These are phyloP conservation scores for Eimeria falciformis DNA, from an alignment of 169 alveolate species.

Conservation along the genomic window DNA sequence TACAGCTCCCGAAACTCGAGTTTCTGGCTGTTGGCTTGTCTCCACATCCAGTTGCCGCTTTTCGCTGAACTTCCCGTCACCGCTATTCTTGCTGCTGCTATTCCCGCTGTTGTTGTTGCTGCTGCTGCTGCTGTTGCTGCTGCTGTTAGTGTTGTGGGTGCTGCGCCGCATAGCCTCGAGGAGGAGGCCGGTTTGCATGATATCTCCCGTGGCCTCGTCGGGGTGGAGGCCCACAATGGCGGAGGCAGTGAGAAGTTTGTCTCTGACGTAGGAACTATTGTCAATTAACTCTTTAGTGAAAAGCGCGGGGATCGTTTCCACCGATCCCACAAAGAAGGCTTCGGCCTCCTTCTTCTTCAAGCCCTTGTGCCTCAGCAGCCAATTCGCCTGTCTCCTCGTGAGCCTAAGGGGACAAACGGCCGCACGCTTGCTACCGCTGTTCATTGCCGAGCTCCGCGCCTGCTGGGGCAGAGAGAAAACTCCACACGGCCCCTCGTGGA, in stretches of 20 bases:
- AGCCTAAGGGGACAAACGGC: constrained; percentile 33
- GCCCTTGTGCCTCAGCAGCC: constrained; percentile 45
- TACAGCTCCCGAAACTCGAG: not conserved
- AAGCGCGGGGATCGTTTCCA: constrained; percentile 43
- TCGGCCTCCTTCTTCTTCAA: constrained; percentile 21
- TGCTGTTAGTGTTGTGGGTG: not conserved
- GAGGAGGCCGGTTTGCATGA: not conserved
- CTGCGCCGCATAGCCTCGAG: not conserved
- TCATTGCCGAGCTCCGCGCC: constrained; percentile 36
- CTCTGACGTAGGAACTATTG: not conserved
- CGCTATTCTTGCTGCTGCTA: not conserved
- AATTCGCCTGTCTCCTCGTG: constrained; percentile 22
- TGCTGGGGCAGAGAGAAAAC: not conserved
- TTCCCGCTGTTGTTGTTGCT: not conserved
- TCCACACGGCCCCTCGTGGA: not conserved
- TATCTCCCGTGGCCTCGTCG: constrained; percentile 63
- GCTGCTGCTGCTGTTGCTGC: not conserved
- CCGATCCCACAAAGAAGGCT: not conserved
- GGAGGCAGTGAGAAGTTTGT: constrained; percentile 17
- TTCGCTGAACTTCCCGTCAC: not conserved
- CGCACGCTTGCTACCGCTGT: constrained; percentile 35
- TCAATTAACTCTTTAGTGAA: not conserved
- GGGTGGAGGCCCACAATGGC: constrained; percentile 70
- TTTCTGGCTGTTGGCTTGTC: not conserved
- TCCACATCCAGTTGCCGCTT: not conserved